Conservation (phyloP, 257 asterid species). For the Phtheirospermum japonicum region DNA sequence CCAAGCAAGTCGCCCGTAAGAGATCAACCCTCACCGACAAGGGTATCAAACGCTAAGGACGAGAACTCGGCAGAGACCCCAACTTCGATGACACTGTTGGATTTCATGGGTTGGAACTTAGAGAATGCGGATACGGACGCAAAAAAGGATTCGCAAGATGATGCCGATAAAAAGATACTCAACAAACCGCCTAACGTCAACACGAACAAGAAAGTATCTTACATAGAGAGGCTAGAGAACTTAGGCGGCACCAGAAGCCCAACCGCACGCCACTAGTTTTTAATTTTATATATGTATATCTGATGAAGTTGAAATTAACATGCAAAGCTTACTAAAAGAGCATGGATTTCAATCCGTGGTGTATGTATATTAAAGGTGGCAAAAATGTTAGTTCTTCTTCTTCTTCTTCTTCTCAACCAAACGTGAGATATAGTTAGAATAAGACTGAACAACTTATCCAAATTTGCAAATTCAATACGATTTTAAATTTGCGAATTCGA, state of each 20-base stretch:
- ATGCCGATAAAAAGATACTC: conserved; percentile 11
- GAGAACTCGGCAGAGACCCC: conserved; percentile 32
- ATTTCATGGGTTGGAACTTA: conserved; percentile 56
- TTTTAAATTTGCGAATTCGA: no score
- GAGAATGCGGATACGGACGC: conserved; percentile 35
- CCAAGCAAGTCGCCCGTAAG: conserved; percentile 10
- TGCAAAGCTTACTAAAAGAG: no score
- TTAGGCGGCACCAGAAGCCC: conserved; percentile 76
- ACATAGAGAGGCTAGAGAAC: conserved; percentile 60
- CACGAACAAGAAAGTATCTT: conserved; percentile 53
- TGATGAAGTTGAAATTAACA: no score
- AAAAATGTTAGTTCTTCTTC: no score
- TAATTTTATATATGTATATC: background rate
- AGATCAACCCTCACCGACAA: conserved; percentile 1
- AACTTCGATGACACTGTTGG: conserved; percentile 43
- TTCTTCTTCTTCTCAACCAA: no score
- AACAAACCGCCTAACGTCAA: conserved; percentile 36
- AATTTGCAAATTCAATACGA: no score
- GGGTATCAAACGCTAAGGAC: conserved; percentile 28
- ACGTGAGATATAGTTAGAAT: no score
- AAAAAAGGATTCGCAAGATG: conserved; percentile 37
- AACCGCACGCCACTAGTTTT: conserved; percentile 61
- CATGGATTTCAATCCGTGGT: no score
- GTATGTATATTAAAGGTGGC: no score
- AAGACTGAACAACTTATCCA: no score